Evolutionary conservation across 129 eudicot genomes (phyloP), one percentile per base, ranked within the genome.

Genomic region (Flaveria sonorensis): DNA sequence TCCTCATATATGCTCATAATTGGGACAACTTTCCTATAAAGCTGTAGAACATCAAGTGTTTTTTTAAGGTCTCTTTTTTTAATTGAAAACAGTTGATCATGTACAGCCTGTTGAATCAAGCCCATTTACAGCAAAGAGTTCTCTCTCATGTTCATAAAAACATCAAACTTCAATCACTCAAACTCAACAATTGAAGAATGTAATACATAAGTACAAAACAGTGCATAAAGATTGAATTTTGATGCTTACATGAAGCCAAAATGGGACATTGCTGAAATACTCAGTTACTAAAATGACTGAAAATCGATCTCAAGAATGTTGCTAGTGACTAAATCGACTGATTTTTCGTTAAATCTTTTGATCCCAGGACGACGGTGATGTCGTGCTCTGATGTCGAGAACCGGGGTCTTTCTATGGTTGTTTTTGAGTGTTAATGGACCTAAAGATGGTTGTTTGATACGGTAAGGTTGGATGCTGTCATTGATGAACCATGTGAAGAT

Each of bases 231-330:
- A 73, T 72, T 88, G 70, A 11, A 43, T 56, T 56, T 55, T 74
- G 60, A 74, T 80, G 26, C 96, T 86, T 87, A 90, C 98, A 91
- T 90, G 87, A 7, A 91, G 92, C 98, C 97, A 91, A 74, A 84
- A 87, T 32, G 98, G 97, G 5, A 93, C 96, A 59, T 90, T 90
- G 90, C 97, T 90, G 84, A 88, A 74, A 68, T 90, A 94, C 6
- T 96, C 97, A 6, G 97, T 94, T n/a, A 97, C 98, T 60, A 94
- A 72, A 81, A 94, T 73, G 19, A 91, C 96, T 1, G 96, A 79
- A 28, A 28, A 79, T 94, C 93, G 7, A 89, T 72, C 47, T 81
- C 86, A 5, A 91, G 79, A 23, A 75, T 77, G 40, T 89, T 81
- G 26, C 92, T 92, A 36, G 86, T 83, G 46, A 81, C 96, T 40